Conservation (phyloP, 2,329 filamentous ascomycete species). For the Phaeosphaeria sp. region DNA sequence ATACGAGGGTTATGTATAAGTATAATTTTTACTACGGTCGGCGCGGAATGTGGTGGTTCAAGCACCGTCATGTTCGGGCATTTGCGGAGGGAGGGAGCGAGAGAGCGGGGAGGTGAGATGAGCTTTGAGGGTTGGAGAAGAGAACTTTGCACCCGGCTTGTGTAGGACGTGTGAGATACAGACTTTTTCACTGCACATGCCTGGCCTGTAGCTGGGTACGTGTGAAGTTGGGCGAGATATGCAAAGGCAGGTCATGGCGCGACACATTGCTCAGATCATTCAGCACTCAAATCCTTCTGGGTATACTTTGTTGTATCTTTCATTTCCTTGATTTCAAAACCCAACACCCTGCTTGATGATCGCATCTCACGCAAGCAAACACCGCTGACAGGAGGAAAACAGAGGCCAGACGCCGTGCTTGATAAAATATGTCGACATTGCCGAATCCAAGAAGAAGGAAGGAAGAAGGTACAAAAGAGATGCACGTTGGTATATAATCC, state of each 20-base stretch:
- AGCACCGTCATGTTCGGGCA: no score
- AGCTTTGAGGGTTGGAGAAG: no score
- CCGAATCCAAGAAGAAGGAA: neutral
- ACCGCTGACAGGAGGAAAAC: neutral
- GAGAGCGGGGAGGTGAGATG: no score
- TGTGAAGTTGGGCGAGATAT: no score
- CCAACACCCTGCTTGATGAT: neutral
- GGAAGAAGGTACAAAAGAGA: neutral
- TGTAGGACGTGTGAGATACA: no score
- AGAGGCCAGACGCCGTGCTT: neutral
- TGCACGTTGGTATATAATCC: neutral
- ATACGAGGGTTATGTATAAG: neutral
- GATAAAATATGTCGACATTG: neutral
- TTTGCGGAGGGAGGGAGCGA: no score
- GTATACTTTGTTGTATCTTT: neutral
- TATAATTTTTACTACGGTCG: no score
- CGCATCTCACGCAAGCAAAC: neutral
- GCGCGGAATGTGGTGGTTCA: no score
- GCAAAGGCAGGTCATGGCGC: neutral
- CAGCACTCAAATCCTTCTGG: no score
- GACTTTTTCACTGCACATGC: no score
- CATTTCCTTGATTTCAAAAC: neutral
- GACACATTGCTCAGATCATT: neutral
- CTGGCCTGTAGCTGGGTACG: no score
- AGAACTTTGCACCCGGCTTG: no score